Evolutionary conservation across 257 asterid genomes (phyloP).

Genomic region (Solanum tacnaense): DNA sequence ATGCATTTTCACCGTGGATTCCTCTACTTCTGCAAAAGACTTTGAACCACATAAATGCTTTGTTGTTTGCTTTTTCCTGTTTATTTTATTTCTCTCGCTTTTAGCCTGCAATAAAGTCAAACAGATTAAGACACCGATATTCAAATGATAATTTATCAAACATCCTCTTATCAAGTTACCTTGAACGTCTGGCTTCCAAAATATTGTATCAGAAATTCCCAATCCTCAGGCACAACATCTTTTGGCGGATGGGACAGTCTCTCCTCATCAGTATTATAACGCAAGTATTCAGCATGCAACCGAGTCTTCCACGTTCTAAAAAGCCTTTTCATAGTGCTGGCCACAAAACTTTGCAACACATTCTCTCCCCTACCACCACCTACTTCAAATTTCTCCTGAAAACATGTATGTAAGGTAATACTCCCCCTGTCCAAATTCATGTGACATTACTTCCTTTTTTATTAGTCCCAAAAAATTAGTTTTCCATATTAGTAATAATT

Average conservation of each 20-base stretch:
- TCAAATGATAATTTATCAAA: background rate
- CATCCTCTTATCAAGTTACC: background rate
- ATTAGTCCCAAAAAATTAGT: background rate
- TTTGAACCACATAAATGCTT: background rate
- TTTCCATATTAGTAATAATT: background rate
- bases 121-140: background rate
- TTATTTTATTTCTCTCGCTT: background rate
- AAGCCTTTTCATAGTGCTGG: background rate
- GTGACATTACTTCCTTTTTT: background rate
- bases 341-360: background rate
- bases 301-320: conserved; percentile 1
- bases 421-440: background rate
- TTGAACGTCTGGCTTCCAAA: background rate
- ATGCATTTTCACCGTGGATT: background rate
- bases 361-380: conserved; percentile 3
- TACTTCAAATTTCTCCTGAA: background rate
- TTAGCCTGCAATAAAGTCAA: background rate
- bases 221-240: background rate
- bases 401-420: background rate
- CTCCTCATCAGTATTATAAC: background rate
- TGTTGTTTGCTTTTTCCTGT: conserved; percentile 1
- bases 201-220: background rate
- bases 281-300: conserved; percentile 1
- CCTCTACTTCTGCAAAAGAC: conserved; percentile 4
- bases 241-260: background rate